Evolutionary conservation across 768 basidiomycete genomes (phyloP).

Genomic region (Mycena alexandri): DNA sequence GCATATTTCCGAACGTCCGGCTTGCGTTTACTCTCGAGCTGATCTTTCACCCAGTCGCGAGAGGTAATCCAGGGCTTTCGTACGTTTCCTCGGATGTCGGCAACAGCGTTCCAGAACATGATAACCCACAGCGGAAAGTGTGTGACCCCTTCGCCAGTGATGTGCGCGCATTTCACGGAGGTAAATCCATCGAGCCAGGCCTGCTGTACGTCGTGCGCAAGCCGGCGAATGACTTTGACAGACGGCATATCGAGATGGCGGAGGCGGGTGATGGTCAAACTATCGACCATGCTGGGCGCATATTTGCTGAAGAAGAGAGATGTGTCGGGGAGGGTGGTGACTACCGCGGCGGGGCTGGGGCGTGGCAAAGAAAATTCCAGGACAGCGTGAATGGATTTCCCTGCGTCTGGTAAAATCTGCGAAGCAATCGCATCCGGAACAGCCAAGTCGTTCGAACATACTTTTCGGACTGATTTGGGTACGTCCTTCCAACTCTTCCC

Average conservation of each 20-base stretch:
- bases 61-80: conserved; percentile 1
- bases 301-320: conserved; percentile 12
- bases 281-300: not conserved
- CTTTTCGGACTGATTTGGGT: too few species aligned
- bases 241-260: conserved; percentile 17
- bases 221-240: conserved; percentile 1
- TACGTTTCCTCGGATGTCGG: conserved; percentile 1
- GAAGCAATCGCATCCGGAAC: too few species aligned
- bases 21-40: not conserved
- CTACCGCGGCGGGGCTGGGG: not conserved
- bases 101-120: not conserved
- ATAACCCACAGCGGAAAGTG: conserved; percentile 17
- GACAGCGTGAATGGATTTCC: not conserved
- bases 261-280: not conserved
- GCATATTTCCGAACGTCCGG: not conserved
- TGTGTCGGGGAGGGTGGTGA: not conserved
- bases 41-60: conserved; percentile 12
- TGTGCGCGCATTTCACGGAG: conserved; percentile 9
- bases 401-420: not conserved
- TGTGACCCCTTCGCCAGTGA: not conserved
- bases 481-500: too few species aligned
- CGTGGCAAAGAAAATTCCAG: conserved; percentile 13
- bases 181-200: conserved; percentile 21
- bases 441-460: too few species aligned
- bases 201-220: not conserved